A percentile compares a stretch with the other conserved stretches of the same genome.
Conservation (phyloP, 192 early-diverging fungal genomes). For the Thamnidium elegans region DNA sequence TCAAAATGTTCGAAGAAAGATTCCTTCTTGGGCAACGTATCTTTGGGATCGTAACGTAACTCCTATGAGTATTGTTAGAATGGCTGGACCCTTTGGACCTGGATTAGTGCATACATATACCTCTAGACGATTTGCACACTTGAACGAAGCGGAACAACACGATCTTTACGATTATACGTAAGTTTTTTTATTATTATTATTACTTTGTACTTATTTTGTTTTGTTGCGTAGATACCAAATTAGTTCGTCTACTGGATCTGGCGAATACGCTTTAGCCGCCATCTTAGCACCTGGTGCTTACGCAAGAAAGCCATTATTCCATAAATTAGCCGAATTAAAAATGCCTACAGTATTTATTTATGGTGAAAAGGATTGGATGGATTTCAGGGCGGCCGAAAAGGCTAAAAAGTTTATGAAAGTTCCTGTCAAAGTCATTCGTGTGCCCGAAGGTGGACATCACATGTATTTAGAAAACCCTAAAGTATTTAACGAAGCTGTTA, state of each 20-base stretch:
- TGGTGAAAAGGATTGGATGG: conserved; percentile 81
- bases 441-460: conserved; percentile 68
- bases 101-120: conserved; percentile 53
- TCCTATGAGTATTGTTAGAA: conserved; percentile 77
- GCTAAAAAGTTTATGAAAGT: conserved; percentile 58
- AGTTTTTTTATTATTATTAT: neutral
- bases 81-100: conserved; percentile 75
- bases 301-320: conserved; percentile 72
- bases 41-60: conserved; percentile 81
- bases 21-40: conserved; percentile 16
- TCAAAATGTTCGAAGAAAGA: neutral
- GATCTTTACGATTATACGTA: conserved; percentile 75
- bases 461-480: conserved; percentile 82
- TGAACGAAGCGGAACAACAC: conserved; percentile 62
- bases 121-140: conserved; percentile 57
- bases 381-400: conserved; percentile 66
- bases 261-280: conserved; percentile 77
- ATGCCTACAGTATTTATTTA: conserved; percentile 75
- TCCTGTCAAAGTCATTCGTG: conserved; percentile 42
- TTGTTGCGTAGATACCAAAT: conserved; percentile 68
- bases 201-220: neutral
- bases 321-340: conserved; percentile 54
- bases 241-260: conserved; percentile 69
- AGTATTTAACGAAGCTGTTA: conserved; percentile 55
- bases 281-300: conserved; percentile 80